Percentiles rank a stretch among this genome's conserved stretches.
Conservation (phyloP, 495 filamentous ascomycete species). For the Penicillium egyptiacum region DNA sequence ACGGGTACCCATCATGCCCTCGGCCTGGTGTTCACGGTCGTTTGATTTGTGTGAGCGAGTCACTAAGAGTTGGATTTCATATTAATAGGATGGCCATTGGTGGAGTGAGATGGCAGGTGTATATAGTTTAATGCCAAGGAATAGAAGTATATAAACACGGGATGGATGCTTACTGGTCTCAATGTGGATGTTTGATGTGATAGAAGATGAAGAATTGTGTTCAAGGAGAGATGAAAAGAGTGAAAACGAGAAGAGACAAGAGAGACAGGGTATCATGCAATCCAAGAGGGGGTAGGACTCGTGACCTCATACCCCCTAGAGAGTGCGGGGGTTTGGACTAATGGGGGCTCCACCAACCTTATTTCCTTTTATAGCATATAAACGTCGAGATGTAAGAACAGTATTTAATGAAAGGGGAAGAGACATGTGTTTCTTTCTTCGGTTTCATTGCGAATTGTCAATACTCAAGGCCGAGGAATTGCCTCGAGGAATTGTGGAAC, state of each 20-base stretch:
- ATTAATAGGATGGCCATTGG: not conserved
- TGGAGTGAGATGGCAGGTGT: not conserved
- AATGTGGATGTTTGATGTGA: not conserved
- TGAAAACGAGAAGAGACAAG: not conserved
- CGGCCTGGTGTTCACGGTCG: slow-evolving; percentile 78
- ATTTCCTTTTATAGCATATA: slow-evolving; percentile 3
- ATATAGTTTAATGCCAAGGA: slow-evolving; percentile 1
- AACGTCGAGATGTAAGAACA: not conserved
- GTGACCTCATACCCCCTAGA: slow-evolving; percentile 25
- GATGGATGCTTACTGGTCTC: not conserved
- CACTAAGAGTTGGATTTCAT: slow-evolving; percentile 52
- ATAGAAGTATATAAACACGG: not conserved
- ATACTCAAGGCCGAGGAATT: not conserved
- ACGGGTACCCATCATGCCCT: slow-evolving; percentile 61
- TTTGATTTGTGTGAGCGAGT: slow-evolving; percentile 92
- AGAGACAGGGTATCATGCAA: not conserved
- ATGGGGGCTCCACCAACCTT: slow-evolving; percentile 25
- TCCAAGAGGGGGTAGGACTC: slow-evolving; percentile 15
- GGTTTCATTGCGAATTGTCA: not conserved
- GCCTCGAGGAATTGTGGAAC: not conserved
- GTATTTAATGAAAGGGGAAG: not conserved
- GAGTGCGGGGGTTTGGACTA: slow-evolving; percentile 26
- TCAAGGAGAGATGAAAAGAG: not conserved
- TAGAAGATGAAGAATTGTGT: not conserved
- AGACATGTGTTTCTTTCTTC: not conserved